Conservation (phyloP, 2,329 filamentous ascomycete species). For the Scopulariopsis brevicaulis region DNA sequence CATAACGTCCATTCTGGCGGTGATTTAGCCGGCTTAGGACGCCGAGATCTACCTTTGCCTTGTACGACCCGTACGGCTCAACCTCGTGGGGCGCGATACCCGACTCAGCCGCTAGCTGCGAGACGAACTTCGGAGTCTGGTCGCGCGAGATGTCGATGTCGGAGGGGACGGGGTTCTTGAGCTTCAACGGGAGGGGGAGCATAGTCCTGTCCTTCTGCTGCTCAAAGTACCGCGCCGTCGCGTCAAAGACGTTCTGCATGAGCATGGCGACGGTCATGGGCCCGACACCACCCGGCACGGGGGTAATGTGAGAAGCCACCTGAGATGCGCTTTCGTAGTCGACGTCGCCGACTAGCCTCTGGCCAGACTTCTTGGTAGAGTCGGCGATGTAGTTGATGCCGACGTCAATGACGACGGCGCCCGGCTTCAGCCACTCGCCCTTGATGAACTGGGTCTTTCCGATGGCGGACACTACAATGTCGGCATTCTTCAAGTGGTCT, state of each 20-base stretch:
- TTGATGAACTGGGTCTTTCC: slow-evolving; percentile 80
- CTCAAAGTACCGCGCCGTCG: slow-evolving; percentile 72
- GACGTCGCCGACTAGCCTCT: slow-evolving; percentile 88
- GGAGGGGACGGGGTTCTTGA: slow-evolving; percentile 76
- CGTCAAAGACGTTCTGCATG: slow-evolving; percentile 85
- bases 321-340: slow-evolving; percentile 77
- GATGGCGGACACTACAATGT: slow-evolving; percentile 87
- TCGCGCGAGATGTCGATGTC: slow-evolving; percentile 87
- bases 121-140: slow-evolving; percentile 88
- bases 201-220: slow-evolving; percentile 71
- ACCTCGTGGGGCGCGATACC: slow-evolving; percentile 83
- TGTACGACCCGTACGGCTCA: slow-evolving; percentile 89
- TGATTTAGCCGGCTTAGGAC: slow-evolving; percentile 77
- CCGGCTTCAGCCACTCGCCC: slow-evolving; percentile 90
- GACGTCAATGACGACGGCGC: slow-evolving; percentile 93
- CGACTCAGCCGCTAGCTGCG: slow-evolving; percentile 70
- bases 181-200: slow-evolving; percentile 70
- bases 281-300: slow-evolving; percentile 90
- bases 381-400: slow-evolving; percentile 95
- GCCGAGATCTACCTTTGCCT: slow-evolving; percentile 84
- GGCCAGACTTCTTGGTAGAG: slow-evolving; percentile 78
- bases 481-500: slow-evolving; percentile 67
- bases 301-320: slow-evolving; percentile 87
- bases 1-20: slow-evolving; percentile 78
- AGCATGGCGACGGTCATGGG: slow-evolving; percentile 99